These are phyloP conservation scores for Atalantia buxifolia DNA, from an alignment of 345 rosid genomes.

Conservation along the genomic window DNA sequence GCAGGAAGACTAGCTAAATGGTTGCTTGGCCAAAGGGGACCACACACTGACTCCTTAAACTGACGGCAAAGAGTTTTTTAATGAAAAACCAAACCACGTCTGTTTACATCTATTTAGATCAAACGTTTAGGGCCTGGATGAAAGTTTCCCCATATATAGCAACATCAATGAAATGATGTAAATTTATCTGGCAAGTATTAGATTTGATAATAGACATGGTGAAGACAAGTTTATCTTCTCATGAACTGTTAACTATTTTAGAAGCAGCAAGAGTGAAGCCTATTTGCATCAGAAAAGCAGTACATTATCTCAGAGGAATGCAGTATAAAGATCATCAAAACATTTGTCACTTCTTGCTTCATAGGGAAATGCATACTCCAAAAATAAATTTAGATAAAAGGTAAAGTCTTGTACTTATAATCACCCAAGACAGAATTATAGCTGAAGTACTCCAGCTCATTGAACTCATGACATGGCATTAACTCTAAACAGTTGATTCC, in stretches of 20 bases:
- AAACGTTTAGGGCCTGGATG: not conserved
- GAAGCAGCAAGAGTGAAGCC: not conserved
- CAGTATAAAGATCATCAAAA: not conserved
- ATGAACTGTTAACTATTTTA: not conserved
- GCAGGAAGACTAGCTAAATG: not conserved
- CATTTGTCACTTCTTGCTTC: not conserved
- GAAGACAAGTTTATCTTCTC: not conserved
- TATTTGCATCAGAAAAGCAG: not conserved
- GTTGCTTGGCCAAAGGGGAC: not conserved
- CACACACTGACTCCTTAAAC: not conserved
- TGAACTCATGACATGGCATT: slow-evolving; percentile 98
- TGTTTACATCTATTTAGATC: not conserved
- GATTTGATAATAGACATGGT: not conserved
- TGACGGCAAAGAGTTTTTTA: too few species aligned
- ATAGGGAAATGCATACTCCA: slow-evolving; percentile 2
- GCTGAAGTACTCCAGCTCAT: slow-evolving; percentile 89
- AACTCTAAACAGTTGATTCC: slow-evolving; percentile 93
- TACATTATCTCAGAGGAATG: not conserved
- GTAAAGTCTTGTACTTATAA: slow-evolving; percentile 54
- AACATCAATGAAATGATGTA: not conserved
- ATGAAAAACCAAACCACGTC: not conserved
- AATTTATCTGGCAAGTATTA: not conserved
- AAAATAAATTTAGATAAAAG: slow-evolving; percentile 13
- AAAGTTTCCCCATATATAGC: not conserved
- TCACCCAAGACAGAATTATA: slow-evolving; percentile 79